Conservation (phyloP, 73 alveolate species). For the Uronychia binucleata region DNA sequence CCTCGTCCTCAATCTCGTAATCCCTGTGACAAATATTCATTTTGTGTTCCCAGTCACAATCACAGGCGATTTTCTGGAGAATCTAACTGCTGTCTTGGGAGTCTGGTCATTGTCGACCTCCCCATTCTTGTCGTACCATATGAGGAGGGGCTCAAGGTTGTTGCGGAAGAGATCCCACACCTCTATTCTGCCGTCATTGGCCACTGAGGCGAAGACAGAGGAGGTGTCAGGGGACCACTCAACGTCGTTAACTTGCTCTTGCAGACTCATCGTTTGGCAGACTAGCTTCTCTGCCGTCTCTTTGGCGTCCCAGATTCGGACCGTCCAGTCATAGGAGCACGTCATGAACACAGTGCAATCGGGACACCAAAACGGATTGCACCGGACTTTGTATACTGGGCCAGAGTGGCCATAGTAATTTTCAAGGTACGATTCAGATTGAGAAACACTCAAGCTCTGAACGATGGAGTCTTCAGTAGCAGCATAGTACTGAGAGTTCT, state of each 20-base stretch:
- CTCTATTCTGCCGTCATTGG: slow-evolving; percentile 98
- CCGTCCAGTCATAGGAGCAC: slow-evolving; percentile 98
- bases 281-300: slow-evolving; percentile 77
- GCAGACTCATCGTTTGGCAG: slow-evolving; percentile 64
- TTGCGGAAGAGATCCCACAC: slow-evolving; percentile 94
- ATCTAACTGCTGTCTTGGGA: slow-evolving; percentile 94
- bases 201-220: slow-evolving; percentile 94
- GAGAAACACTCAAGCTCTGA: slow-evolving; percentile 91
- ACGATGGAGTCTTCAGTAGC: slow-evolving; percentile 97
- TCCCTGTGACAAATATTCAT: too few species aligned
- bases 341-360: slow-evolving; percentile 90
- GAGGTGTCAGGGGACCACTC: slow-evolving; percentile 95
- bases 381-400: slow-evolving; percentile 96
- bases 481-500: slow-evolving; percentile 87
- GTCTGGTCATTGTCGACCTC: slow-evolving; percentile 63
- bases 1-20: too few species aligned
- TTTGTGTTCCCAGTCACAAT: slow-evolving; percentile 90
- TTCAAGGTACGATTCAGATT: slow-evolving; percentile 91
- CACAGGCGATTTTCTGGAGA: slow-evolving; percentile 87
- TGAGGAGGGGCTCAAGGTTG: slow-evolving; percentile 74
- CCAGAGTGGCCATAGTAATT: slow-evolving; percentile 97
- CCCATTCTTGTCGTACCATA: slow-evolving; percentile 50
- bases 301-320: slow-evolving; percentile 92
- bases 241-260: slow-evolving; percentile 95
- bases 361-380: slow-evolving; percentile 88